Conservation (phyloP, 2,329 filamentous ascomycete genomes). For the Metarhizium humberi region DNA sequence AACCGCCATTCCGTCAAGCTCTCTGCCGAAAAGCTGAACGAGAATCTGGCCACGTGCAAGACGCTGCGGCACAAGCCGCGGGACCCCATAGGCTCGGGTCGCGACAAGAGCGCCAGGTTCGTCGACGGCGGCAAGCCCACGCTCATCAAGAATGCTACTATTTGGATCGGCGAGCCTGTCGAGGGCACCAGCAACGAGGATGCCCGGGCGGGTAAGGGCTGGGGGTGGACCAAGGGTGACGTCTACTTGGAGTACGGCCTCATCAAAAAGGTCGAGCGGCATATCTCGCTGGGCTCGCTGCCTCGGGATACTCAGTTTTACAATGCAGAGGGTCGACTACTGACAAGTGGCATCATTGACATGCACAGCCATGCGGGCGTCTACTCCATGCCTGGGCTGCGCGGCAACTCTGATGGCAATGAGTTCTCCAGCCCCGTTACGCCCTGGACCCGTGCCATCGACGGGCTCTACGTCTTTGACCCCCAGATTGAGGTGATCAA, state of each 20-base stretch:
- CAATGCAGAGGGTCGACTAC: conserved; percentile 48
- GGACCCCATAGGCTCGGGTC: conserved; percentile 45
- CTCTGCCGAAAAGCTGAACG: conserved; percentile 41
- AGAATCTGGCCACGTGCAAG: conserved; percentile 46
- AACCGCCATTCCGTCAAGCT: conserved; percentile 25
- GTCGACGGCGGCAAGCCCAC: conserved; percentile 49
- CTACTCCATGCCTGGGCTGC: conserved; percentile 43
- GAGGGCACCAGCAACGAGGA: conserved; percentile 41
- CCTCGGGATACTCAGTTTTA: conserved; percentile 40
- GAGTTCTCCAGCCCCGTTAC: conserved; percentile 57
- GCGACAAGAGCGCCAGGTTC: conserved; percentile 52
- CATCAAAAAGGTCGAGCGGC: conserved; percentile 41
- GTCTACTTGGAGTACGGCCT: conserved; percentile 52
- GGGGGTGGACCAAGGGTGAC: conserved; percentile 50
- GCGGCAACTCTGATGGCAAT: conserved; percentile 50
- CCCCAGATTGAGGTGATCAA: conserved; percentile 61
- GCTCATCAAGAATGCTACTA: conserved; percentile 55
- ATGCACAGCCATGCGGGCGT: conserved; percentile 63
- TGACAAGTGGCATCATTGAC: conserved; percentile 61
- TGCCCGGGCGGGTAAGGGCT: conserved; percentile 48
- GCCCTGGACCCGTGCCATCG: conserved; percentile 58
- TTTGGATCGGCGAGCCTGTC: conserved; percentile 56
- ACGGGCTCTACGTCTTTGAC: conserved; percentile 54
- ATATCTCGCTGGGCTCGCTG: conserved; percentile 32
- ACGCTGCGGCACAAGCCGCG: conserved; percentile 44